Evolutionary conservation across 192 early-diverging fungal genomes (phyloP).

Genomic region (Backusella tarrabulga): DNA sequence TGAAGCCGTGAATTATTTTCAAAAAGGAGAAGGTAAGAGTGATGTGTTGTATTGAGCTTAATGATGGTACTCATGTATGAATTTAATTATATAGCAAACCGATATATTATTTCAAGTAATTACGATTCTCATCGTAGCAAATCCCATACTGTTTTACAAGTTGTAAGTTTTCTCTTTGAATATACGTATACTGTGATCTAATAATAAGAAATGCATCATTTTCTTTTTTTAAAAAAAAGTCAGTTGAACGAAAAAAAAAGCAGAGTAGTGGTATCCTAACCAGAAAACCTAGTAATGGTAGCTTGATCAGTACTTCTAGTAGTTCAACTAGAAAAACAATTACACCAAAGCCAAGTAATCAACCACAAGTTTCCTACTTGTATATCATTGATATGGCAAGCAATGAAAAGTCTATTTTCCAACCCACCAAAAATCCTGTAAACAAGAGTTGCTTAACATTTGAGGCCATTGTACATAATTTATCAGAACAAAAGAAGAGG

Average conservation of each 20-base stretch:
- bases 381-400: slow-evolving; percentile 10
- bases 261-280: neutral
- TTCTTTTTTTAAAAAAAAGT: neutral
- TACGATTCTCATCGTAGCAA: slow-evolving; percentile 7
- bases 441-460: slow-evolving; percentile 14
- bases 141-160: slow-evolving; percentile 7
- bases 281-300: neutral
- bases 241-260: neutral
- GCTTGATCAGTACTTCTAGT: slow-evolving; percentile 1
- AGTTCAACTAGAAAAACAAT: neutral
- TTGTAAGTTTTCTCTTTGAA: slow-evolving; percentile 1
- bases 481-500: slow-evolving; percentile 12
- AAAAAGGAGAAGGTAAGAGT: slow-evolving; percentile 14
- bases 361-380: slow-evolving; percentile 8
- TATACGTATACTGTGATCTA: neutral
- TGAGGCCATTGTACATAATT: slow-evolving; percentile 16
- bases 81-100: neutral
- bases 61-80: neutral
- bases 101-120: slow-evolving; percentile 3
- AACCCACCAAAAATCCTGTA: neutral
- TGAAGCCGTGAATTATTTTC: slow-evolving; percentile 9
- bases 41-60: neutral
- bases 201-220: neutral
- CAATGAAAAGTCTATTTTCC: slow-evolving; percentile 11
- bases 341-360: neutral